Percentiles rank a stretch among this genome's conserved stretches.
Evolutionary conservation across 805 yeast species (phyloP).

Genomic region (Yueomyces sinensis): DNA sequence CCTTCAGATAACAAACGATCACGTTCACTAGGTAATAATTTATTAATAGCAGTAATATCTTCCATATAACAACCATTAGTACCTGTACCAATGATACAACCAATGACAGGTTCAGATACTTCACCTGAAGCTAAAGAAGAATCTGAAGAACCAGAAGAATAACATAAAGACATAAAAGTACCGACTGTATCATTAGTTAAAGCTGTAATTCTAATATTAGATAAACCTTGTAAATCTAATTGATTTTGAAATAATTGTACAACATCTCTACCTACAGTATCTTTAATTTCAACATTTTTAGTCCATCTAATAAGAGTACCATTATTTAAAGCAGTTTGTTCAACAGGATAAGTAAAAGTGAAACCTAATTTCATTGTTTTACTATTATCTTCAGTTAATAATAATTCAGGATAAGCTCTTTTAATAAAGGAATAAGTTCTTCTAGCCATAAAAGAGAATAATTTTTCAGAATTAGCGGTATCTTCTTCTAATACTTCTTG

Average conservation of each 20-base stretch:
- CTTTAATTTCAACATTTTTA: conserved; percentile 79
- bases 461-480: conserved; percentile 37
- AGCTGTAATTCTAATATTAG: conserved; percentile 60
- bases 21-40: conserved; percentile 39
- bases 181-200: conserved; percentile 96
- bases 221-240: conserved; percentile 42
- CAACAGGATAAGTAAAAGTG: conserved; percentile 89
- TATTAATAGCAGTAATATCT: conserved; percentile 54
- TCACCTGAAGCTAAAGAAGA: conserved; percentile 38
- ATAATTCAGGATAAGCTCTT: conserved; percentile 42
- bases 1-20: conserved; percentile 29
- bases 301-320: conserved; percentile 93
- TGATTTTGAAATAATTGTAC: conserved; percentile 60
- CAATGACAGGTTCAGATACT: conserved; percentile 66
- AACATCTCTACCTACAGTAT: conserved; percentile 76
- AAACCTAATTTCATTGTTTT: conserved; percentile 62
- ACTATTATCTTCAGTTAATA: conserved; percentile 17
- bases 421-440: conserved; percentile 52
- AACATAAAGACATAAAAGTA: conserved; percentile 77
- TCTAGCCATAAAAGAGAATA: conserved; percentile 64
- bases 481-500: conserved; percentile 53
- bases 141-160: conserved; percentile 37
- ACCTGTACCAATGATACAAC: conserved; percentile 94
- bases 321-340: conserved; percentile 64
- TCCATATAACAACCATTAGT: conserved; percentile 94